A percentile compares a stretch with the other conserved stretches of the same genome.
Evolutionary conservation across 1,284 basidiomycete genomes (phyloP).

Genomic region (Moniliophthora roreri): DNA sequence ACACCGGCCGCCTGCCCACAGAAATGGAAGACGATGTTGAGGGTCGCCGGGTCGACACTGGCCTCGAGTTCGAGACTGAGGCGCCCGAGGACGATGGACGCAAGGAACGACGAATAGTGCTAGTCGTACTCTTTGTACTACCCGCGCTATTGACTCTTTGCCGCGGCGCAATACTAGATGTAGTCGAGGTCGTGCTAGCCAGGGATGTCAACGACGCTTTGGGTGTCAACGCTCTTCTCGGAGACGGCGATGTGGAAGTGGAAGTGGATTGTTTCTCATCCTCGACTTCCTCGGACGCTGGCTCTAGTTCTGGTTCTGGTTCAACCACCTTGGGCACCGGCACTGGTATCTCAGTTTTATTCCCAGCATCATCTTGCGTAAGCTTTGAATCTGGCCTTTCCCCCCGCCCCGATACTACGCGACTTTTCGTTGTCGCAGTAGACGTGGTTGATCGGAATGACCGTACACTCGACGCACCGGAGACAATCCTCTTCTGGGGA

Average conservation of each 20-base stretch:
- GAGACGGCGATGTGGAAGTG: not conserved
- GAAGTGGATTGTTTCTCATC: not conserved
- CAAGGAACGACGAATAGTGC: no score
- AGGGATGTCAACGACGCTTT: not conserved
- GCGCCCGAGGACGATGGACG: no score
- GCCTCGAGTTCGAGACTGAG: no score
- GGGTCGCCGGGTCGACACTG: not conserved
- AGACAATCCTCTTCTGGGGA: not conserved
- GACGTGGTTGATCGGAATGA: conserved; percentile 1
- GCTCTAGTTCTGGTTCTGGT: not conserved
- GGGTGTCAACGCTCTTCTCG: not conserved
- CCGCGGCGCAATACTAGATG: not conserved
- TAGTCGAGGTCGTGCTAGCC: not conserved
- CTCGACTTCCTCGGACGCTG: conserved; percentile 2
- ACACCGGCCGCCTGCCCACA: not conserved
- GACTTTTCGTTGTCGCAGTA: not conserved
- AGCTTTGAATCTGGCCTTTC: conserved; percentile 20
- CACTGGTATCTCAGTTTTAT: not conserved
- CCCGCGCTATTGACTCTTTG: no score
- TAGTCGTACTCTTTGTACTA: no score
- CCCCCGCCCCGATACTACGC: not conserved
- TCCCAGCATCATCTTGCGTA: conserved; percentile 1
- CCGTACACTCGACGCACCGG: conserved; percentile 7
- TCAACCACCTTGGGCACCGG: not conserved
- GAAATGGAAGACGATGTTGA: not conserved